phyloP scores from a whole-genome alignment of 148 eudicot genomes.

The Arbutus unedo region DNA sequence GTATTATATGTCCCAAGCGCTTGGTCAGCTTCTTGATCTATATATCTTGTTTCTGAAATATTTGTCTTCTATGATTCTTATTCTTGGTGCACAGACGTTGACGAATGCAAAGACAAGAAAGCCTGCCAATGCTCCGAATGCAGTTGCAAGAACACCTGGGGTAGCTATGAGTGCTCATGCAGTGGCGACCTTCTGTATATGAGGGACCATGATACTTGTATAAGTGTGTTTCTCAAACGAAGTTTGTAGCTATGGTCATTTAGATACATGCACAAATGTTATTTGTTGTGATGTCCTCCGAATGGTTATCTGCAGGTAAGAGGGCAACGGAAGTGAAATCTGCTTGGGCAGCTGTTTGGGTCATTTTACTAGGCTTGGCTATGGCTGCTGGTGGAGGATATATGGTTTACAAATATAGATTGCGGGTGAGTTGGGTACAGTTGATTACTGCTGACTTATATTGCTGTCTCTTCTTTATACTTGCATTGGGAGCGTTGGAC shows the following conservation, averaged over 20 bases:
- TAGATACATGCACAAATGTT: background rate
- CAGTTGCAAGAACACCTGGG: constrained; percentile 96
- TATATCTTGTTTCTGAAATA: background rate
- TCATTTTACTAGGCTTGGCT: constrained; percentile 63
- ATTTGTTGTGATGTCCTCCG: constrained; percentile 1
- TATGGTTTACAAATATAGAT: constrained; percentile 78
- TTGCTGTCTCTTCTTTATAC: background rate
- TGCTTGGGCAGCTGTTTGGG: constrained; percentile 76
- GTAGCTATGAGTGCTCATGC: constrained; percentile 87
- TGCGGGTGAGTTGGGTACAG: constrained; percentile 61
- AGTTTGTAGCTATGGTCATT: background rate
- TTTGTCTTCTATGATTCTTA: background rate
- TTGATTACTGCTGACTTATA: background rate
- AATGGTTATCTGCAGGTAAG: constrained; percentile 51
- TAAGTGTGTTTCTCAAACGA: constrained; percentile 47
- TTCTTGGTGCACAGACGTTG: constrained; percentile 50
- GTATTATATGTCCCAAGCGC: background rate
- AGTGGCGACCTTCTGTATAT: constrained; percentile 75
- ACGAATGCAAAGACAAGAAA: constrained; percentile 85
- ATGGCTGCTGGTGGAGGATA: constrained; percentile 79
- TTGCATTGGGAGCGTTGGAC: background rate
- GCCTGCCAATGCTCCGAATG: constrained; percentile 91
- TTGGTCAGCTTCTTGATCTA: constrained; percentile 6
- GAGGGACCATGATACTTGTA: constrained; percentile 88
- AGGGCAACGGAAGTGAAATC: constrained; percentile 56